phyloP scores from a whole-genome alignment of 169 alveolate species.

The Perkinsus chesapeaki region DNA sequence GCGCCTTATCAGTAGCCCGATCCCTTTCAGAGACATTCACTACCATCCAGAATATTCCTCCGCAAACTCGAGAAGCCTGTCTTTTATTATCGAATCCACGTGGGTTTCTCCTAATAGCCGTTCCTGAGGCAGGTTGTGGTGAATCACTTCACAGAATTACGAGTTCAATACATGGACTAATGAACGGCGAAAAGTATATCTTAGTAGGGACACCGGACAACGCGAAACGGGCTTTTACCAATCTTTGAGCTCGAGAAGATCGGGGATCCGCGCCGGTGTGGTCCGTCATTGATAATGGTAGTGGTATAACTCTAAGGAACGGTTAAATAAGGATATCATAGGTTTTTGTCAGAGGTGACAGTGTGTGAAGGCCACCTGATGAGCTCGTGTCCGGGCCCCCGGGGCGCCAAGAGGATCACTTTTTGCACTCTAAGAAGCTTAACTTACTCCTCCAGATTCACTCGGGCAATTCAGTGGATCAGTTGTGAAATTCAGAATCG shows the following conservation, averaged over 20 bases:
- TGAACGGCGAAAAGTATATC: too few relatives aligned
- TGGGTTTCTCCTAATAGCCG: not conserved
- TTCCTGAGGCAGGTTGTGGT: not conserved
- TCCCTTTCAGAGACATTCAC: not conserved
- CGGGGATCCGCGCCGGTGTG: too few relatives aligned
- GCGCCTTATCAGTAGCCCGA: not conserved
- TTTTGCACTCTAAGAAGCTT: not conserved
- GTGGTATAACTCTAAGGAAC: too few relatives aligned
- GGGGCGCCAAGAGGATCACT: not conserved
- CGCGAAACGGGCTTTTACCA: too few relatives aligned
- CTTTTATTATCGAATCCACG: not conserved
- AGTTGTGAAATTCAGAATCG: not conserved
- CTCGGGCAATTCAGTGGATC: not conserved
- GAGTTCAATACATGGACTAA: too few relatives aligned
- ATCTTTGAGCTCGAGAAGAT: too few relatives aligned
- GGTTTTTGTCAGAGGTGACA: too few relatives aligned
- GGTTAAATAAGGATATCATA: too few relatives aligned
- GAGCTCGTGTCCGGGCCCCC: not conserved
- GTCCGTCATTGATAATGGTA: too few relatives aligned
- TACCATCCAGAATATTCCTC: not conserved
- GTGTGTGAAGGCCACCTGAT: too few relatives aligned
- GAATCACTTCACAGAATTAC: not conserved
- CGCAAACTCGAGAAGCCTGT: not conserved
- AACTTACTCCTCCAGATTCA: not conserved
- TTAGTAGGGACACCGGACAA: too few relatives aligned